Base-by-base conservation (phyloP, 2,329 filamentous ascomycete species). In the Fusarium sp. region DNA sequence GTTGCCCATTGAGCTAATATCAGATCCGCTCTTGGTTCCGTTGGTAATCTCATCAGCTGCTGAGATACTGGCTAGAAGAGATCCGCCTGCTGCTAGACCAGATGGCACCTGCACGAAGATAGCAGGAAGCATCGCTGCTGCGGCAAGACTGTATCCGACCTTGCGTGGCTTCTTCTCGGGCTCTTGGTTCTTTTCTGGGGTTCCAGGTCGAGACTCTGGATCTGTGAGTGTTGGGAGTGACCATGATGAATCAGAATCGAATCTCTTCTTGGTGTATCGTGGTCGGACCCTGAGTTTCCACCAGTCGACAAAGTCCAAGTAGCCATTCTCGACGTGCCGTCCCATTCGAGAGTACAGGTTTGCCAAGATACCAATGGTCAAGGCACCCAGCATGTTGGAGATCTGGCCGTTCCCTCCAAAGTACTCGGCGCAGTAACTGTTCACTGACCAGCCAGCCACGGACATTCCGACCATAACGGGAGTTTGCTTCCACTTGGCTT, bases 101-200 rank as follows among this genome's bases (percentile, higher is more conserved):
- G 85, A 88, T 0, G 88, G 88, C 26, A 91, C 88, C 68, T 89
- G 88, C 3, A 91, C 86, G 67, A 97, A 97, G 68, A 97, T 97
- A 8, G 92, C 94, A 0, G 94, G 94, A 12, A 97, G 82, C 84
- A 97, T 93, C 3, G 92, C 91, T 0, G 93, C 93, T 0, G 93
- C 93, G 0, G 94, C 94, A 4, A 97, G 87, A 3, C 92, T 92
- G 76, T 94, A 93, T 15, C 91, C 89, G 8, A 89, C 80, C 9
- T 83, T 79, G 9, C 84, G 78, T n/a, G 80, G 74, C 66, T 79
- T 74, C 61, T 76, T 74, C 48, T 76, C 72, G 20, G 66, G 68
- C 2, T 60, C 74, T 48, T 75, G 71, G 15, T 63, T 65, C 6
- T 67, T 62, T 60, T 24, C 72, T 31, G 70, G 46, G 1, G 73